Base-by-base conservation (phyloP, 2,329 filamentous ascomycete species). In the Dichotomopilus funicola region DNA sequence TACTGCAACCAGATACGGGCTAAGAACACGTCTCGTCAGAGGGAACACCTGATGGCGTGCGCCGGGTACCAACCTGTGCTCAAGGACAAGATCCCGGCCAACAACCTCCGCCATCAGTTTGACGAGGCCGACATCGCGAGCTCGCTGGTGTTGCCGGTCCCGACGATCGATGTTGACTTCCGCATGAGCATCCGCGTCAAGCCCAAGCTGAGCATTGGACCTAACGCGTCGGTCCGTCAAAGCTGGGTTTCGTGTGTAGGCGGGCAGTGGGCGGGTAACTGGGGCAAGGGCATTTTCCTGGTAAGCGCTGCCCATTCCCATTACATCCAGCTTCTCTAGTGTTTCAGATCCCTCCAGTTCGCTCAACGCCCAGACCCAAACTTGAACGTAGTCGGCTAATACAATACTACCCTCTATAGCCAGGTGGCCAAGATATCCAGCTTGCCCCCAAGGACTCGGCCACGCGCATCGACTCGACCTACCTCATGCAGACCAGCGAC, bases 11-110 rank as follows among this genome's bases (percentile, higher is more conserved):
- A 64, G 35, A 54, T 61, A 11, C 61, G 63, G 2, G 63, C 63
- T 1, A 65, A 65, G 54, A 65, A 65, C 48, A 65, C 62, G 11
- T 65, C 63, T 9, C 49, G 63, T n/a, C 63, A 65, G 55, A 51
- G 63, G 10, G 63, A 65, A 48, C 63, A 65, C 36, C 49, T 65
- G 36, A 45, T 63, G 55, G 35, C 44, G 6, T 65, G 63, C 53
- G 46, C 58, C 8, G 62, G 57, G 3, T 65, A 63, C 43, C 62
- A 63, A 42, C 11, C 38, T 19, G 48, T 61, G 36, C 56, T 65
- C 35, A 62, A 61, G 53, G 62, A 64, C 6, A 62, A 60, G 55
- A 62, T 63, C n/a, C 61, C 63, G 1, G 63, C 62, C 36, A 63
- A 62, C 47, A 61, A 59, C 45, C 61, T 63, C 6, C 61, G 57